Base-by-base conservation (phyloP, 805 yeast species). In the Nematodospora valgi region DNA sequence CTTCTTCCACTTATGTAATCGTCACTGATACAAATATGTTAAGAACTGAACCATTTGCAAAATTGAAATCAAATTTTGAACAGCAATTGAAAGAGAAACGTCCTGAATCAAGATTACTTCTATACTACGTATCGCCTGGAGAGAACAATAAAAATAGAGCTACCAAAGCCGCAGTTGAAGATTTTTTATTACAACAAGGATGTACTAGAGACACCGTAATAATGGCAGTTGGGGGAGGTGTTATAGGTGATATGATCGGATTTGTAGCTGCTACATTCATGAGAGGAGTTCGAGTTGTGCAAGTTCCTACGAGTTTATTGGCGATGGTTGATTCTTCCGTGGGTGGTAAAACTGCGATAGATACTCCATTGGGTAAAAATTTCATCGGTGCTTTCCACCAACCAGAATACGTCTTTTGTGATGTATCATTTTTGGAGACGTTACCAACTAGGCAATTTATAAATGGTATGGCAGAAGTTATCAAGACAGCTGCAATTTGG, bases 401-500 rank as follows among this genome's bases (percentile, higher is more conserved):
- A 65, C 98, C 98, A 7, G 67, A 74, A 47, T 81, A 83, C 49
- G 86, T 93, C 42, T 80, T 88, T 56, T 93, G 84, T 19, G 98
- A 93, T 60, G 79, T 89, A 36, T 74, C 82, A 23, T 91, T 93
- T 67, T 70, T 93, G 53, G 82, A 81, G 44, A 84, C 97, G 12
- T 71, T 93, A 40, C 97, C 98, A 1, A 81, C 80, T 34, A 78
- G 98, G 51, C 98, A 93, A 59, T 87, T 93, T 59, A 86, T 93
- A 51, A 93, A 93, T 55, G 98, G 98, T 42, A 93, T 93, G 89
- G 96, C 96, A 4, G 98, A 93, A 63, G 96, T 93, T 32, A 82
- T 93, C 49, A 93, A 93, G 64, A 93, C 98, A 11, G 98, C 98
- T 14, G 96, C 97, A 17, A 89, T 93, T 52, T 93, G 98, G 98